phyloP scores from a whole-genome alignment of 2,329 filamentous ascomycete genomes.

The Neodidymelliopsis sp. region DNA sequence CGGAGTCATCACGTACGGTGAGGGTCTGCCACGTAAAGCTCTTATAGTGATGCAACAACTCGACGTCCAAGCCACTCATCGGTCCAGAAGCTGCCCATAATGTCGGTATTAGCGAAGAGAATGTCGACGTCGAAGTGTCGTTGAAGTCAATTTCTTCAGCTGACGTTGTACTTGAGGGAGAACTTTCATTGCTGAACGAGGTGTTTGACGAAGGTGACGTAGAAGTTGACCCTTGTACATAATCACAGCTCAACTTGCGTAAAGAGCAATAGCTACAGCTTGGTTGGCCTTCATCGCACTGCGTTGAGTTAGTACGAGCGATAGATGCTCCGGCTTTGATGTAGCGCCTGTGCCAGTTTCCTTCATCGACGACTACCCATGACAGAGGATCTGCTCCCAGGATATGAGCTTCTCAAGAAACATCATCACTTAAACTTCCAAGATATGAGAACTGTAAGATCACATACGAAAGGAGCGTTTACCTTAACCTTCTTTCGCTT shows the following conservation, averaged over 20 bases:
- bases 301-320: constrained; percentile 4
- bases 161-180: background rate
- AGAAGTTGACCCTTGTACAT: constrained; percentile 21
- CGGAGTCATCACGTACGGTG: constrained; percentile 28
- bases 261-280: constrained; percentile 38
- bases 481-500: constrained; percentile 48
- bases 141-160: constrained; percentile 24
- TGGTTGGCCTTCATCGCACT: constrained; percentile 44
- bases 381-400: too few species aligned
- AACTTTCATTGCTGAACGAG: background rate
- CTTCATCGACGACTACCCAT: too few species aligned
- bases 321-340: too few species aligned
- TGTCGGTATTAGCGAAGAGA: constrained; percentile 28
- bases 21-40: constrained; percentile 33
- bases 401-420: too few species aligned
- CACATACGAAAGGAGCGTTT: constrained; percentile 1
- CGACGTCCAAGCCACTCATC: constrained; percentile 28
- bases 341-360: too few species aligned
- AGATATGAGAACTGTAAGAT: too few species aligned
- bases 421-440: too few species aligned
- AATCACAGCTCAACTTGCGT: constrained; percentile 36
- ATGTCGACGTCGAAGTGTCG: constrained; percentile 7
- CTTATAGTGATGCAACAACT: constrained; percentile 39
- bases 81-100: constrained; percentile 28
- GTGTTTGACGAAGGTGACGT: constrained; percentile 3